Conservation (phyloP, 2,329 filamentous ascomycete genomes). For the Claviceps lovelessii region DNA sequence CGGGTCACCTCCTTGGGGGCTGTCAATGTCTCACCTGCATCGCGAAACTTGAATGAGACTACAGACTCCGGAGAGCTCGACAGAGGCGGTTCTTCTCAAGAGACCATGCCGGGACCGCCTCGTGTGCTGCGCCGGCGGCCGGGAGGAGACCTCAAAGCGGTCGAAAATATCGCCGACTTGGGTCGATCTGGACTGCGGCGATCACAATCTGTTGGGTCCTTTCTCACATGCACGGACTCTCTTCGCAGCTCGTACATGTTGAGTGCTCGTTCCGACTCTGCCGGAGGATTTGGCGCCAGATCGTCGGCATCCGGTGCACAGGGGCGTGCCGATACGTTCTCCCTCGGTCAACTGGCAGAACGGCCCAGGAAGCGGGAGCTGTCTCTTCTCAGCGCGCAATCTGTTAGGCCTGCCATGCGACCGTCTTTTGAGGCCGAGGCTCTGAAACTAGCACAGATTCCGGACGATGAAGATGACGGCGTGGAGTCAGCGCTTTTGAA, state of each 20-base stretch:
- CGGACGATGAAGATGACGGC: conserved; percentile 67
- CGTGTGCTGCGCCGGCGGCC: conserved; percentile 56
- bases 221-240: conserved; percentile 47
- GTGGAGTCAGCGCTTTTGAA: conserved; percentile 88
- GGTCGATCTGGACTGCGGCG: conserved; percentile 34
- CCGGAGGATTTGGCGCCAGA: conserved; percentile 11
- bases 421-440: conserved; percentile 82
- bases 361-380: conserved; percentile 30
- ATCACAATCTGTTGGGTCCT: conserved; percentile 44
- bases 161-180: conserved; percentile 48
- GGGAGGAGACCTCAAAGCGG: conserved; percentile 60
- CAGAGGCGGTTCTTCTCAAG: conserved; percentile 25
- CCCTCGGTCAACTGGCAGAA: conserved; percentile 43
- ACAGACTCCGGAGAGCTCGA: conserved; percentile 39
- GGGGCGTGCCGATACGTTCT: conserved; percentile 33
- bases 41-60: conserved; percentile 48
- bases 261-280: conserved; percentile 21
- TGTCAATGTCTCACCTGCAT: conserved; percentile 33
- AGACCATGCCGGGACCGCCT: conserved; percentile 34
- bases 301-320: conserved; percentile 10
- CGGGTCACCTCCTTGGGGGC: conserved; percentile 49
- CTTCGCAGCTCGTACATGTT: conserved; percentile 41
- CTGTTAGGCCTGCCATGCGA: conserved; percentile 47
- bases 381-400: conserved; percentile 47
- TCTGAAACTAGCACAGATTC: conserved; percentile 72